Conservation (phyloP, 2,329 filamentous ascomycete genomes). For the Pseudonectria buxi region DNA sequence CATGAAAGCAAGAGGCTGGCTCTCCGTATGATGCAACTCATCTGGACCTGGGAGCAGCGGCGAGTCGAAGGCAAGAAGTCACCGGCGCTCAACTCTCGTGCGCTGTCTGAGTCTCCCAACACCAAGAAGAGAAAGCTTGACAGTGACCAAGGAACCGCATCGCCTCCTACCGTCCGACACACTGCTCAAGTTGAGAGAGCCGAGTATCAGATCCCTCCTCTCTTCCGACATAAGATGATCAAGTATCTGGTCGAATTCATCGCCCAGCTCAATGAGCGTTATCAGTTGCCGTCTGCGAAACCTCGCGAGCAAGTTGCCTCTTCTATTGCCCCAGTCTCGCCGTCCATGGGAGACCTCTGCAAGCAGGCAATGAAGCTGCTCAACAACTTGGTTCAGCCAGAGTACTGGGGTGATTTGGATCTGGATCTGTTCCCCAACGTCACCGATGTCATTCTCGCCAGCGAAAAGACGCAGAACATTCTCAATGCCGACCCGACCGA, state of each 20-base stretch:
- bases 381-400: slow-evolving; percentile 75
- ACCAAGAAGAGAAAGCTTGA: slow-evolving; percentile 72
- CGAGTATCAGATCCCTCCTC: slow-evolving; percentile 62
- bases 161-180: slow-evolving; percentile 43
- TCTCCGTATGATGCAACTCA: slow-evolving; percentile 80
- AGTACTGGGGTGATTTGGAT: slow-evolving; percentile 87
- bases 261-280: slow-evolving; percentile 80
- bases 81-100: slow-evolving; percentile 21
- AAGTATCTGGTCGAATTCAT: slow-evolving; percentile 97
- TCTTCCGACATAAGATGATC: slow-evolving; percentile 71
- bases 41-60: slow-evolving; percentile 88
- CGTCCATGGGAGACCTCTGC: slow-evolving; percentile 67
- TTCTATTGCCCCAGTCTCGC: slow-evolving; percentile 38
- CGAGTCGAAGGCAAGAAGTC: slow-evolving; percentile 57
- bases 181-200: slow-evolving; percentile 40
- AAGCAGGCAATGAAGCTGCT: slow-evolving; percentile 78
- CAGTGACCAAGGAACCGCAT: slow-evolving; percentile 46
- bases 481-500: slow-evolving; percentile 54
- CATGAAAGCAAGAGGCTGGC: slow-evolving; percentile 89
- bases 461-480: slow-evolving; percentile 64
- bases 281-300: slow-evolving; percentile 65
- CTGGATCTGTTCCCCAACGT: slow-evolving; percentile 87
- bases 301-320: slow-evolving; percentile 46
- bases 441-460: slow-evolving; percentile 75
- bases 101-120: slow-evolving; percentile 62